These are phyloP conservation scores for Citrus maxima DNA, from an alignment of 345 rosid genomes.

Conservation along the genomic window DNA sequence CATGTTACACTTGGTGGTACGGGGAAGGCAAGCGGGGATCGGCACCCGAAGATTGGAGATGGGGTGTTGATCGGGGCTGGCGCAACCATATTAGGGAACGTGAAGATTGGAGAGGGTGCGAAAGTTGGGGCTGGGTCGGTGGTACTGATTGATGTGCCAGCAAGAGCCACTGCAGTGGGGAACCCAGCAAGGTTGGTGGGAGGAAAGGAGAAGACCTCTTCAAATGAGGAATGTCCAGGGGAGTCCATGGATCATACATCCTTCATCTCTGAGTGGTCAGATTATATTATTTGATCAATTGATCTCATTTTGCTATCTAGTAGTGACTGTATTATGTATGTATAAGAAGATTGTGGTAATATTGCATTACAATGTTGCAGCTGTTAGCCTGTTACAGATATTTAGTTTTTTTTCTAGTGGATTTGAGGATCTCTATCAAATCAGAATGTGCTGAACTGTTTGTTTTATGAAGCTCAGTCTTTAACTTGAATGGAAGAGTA, in stretches of 20 bases:
- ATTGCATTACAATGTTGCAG: background rate
- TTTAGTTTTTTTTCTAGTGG: background rate
- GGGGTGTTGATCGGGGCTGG: slow-evolving; percentile 95
- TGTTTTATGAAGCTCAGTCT: background rate
- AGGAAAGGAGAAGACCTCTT: slow-evolving; percentile 69
- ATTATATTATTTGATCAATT: slow-evolving; percentile 58
- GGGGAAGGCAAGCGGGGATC: slow-evolving; percentile 69
- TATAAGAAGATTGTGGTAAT: background rate
- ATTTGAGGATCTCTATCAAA: background rate
- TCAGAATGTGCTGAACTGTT: background rate
- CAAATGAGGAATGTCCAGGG: slow-evolving; percentile 74
- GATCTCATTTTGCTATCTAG: background rate
- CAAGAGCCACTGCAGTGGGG: slow-evolving; percentile 80
- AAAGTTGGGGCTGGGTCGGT: slow-evolving; percentile 95
- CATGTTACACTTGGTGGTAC: slow-evolving; percentile 96
- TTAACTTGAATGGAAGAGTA: background rate
- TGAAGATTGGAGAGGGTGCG: slow-evolving; percentile 82
- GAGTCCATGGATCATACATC: slow-evolving; percentile 99
- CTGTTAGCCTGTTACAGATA: background rate
- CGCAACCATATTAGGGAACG: slow-evolving; percentile 83
- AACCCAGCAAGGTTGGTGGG: slow-evolving; percentile 95
- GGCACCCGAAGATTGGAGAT: slow-evolving; percentile 94
- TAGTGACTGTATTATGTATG: background rate
- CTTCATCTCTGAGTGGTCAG: slow-evolving; percentile 90
- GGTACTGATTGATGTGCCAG: slow-evolving; percentile 76